A percentile compares a stretch with the other conserved stretches of the same genome.
These are phyloP conservation scores for Rhodotorula glutinis DNA, from an alignment of 1,284 basidiomycete species.

Conservation along the genomic window DNA sequence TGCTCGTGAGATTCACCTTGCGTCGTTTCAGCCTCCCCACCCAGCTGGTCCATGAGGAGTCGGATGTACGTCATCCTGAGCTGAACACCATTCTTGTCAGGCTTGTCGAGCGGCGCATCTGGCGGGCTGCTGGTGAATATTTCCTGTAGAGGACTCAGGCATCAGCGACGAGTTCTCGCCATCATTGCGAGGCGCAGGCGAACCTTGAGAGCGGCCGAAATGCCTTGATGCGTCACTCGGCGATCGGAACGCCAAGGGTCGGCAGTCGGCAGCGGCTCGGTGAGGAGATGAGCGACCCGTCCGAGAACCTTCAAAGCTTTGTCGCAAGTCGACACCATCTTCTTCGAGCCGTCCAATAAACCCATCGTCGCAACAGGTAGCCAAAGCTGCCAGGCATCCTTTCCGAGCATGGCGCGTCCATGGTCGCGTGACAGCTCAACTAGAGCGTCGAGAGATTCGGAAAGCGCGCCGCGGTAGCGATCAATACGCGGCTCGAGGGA, in stretches of 20 bases:
- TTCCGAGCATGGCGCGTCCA: conserved; percentile 5
- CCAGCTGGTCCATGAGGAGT: neutral
- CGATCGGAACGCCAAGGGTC: conserved; percentile 7
- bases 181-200: too few relatives aligned
- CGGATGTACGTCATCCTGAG: neutral
- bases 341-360: conserved; percentile 33
- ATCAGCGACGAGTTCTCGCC: too few relatives aligned
- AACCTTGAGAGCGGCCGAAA: too few relatives aligned
- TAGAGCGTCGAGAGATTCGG: conserved; percentile 23
- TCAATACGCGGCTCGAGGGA: conserved; percentile 15
- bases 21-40: neutral
- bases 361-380: conserved; percentile 10
- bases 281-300: conserved; percentile 6
- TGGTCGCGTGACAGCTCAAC: neutral
- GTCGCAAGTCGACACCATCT: conserved; percentile 12
- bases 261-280: neutral
- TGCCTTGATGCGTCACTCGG: neutral
- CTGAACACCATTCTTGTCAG: neutral
- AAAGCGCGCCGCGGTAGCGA: conserved; percentile 19
- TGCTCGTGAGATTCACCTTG: too few relatives aligned
- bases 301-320: conserved; percentile 18
- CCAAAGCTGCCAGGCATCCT: conserved; percentile 14
- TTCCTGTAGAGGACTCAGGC: neutral
- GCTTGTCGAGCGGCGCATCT: neutral
- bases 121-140: neutral